Percentiles rank a stretch among this genome's conserved stretches.
Conservation (phyloP, 192 early-diverging fungal genomes). For the Spizellomyces punctatus region DNA sequence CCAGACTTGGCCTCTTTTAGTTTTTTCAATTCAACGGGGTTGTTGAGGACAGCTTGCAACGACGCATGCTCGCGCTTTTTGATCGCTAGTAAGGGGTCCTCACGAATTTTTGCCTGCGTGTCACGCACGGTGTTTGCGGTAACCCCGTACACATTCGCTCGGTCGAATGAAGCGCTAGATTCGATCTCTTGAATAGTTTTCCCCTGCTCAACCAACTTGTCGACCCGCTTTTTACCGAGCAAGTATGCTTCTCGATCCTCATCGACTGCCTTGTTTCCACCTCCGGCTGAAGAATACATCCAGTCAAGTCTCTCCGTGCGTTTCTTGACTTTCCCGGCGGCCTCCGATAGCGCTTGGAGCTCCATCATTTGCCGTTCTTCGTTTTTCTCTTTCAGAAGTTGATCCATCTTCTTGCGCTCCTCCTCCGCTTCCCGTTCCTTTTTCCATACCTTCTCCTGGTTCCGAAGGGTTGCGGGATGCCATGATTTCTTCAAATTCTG, state of each 20-base stretch:
- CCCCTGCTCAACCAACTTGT: slow-evolving; percentile 55
- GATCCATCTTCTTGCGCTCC: slow-evolving; percentile 85
- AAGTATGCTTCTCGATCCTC: slow-evolving; percentile 88
- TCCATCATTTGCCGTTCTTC: slow-evolving; percentile 90
- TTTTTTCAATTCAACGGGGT: slow-evolving; percentile 67
- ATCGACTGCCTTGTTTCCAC: slow-evolving; percentile 41
- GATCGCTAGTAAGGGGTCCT: slow-evolving; percentile 91
- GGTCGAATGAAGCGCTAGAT: not conserved
- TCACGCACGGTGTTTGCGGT: slow-evolving; percentile 80
- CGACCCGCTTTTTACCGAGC: slow-evolving; percentile 85
- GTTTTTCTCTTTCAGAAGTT: slow-evolving; percentile 86
- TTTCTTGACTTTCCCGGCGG: slow-evolving; percentile 48
- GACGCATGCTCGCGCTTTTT: slow-evolving; percentile 83
- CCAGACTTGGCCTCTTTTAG: slow-evolving; percentile 47
- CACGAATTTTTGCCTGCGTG: slow-evolving; percentile 79
- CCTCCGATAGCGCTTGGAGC: slow-evolving; percentile 75
- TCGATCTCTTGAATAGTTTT: slow-evolving; percentile 45
- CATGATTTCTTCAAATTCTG: slow-evolving; percentile 95
- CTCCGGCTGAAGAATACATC: slow-evolving; percentile 89
- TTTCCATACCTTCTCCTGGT: slow-evolving; percentile 91
- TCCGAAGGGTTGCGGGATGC: slow-evolving; percentile 91
- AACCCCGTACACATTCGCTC: slow-evolving; percentile 44
- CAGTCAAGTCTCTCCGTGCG: slow-evolving; percentile 82
- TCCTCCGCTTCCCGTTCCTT: slow-evolving; percentile 79
- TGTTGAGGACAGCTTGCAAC: slow-evolving; percentile 73